Evolutionary conservation across 2,329 filamentous ascomycete species (phyloP), one percentile per base, ranked within the genome.

Genomic region (Microsporum audouinii): DNA sequence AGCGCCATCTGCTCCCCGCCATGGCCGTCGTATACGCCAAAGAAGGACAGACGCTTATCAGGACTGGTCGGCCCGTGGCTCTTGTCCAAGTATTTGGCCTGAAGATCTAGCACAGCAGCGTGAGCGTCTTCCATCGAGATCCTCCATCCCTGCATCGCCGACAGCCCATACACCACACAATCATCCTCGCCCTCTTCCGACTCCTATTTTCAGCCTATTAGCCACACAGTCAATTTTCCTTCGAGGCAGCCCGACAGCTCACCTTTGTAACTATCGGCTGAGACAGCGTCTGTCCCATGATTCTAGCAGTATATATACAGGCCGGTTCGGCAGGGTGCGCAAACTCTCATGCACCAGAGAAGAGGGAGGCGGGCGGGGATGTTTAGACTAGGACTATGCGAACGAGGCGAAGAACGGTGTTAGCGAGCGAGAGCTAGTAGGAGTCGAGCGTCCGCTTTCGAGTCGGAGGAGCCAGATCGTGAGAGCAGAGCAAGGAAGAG

Each of bases 41-140:
- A 99, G 79, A 96, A 97, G 68, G 91, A 91, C 71, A 97, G 81
- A 72, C 88, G 86, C 69, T 87, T 84, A 69, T 86, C 79, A 68
- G 87, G 82, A 58, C 84, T 80, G 60, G 84, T 84, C 68, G 87
- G 82, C 2, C 34, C 41, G 2, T 33, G 39, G 33, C 51, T 34
- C 68, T 78, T 76, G 55, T 82, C 79, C 39, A 76, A 76, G 68
- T 78, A 77, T 64, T 80, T 78, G 63, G 84, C 80, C 71, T 94
- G 84, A 67, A 97, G 84, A 76, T 97, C 89, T 73, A 99, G 88
- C 59, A 97, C 79, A 61, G 88, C 84, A 64, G 89, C 89, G 78
- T 99, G 94, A 65, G 94, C 86, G 75, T 99, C 94, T 76, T 99
- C 94, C 94, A 99, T 99, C 80, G 89, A 96, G 79, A 99, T 97